Base-by-base conservation (phyloP, 2,329 filamentous ascomycete genomes). In the Exophiala sp. region DNA sequence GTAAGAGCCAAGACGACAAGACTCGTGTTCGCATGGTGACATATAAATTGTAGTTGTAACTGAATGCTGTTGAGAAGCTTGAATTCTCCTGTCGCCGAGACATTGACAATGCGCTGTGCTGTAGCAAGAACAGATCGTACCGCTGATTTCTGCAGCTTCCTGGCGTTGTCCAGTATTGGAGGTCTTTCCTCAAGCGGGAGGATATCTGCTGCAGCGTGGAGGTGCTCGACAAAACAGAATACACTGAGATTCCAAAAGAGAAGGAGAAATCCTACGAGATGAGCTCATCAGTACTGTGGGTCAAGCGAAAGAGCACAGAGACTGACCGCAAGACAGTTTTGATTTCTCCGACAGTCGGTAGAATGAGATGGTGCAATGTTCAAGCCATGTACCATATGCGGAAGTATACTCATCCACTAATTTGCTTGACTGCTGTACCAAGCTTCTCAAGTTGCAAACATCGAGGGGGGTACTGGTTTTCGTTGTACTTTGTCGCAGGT, bases 21-120 rank as follows among this genome's bases (percentile, higher is more conserved):
- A 9, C 12, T 38, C 16, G 54, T 57, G 20, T 57, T 57, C 16
- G 54, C 54, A 18, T 57, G 54, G 20, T 57, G 54, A 29, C 49
- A 57, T 24, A 57, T 50, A 40, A 57, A 53, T 33, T 53, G 40
- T 45, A 57, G 42, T 46, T 49, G 52, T 39, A 50, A 45, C 34
- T 53, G 50, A 12, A 53, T 42, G 44, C 54, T 57, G 29, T 57
- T 57, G 33, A 57, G 44, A n/a, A 57, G 54, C 39, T 33, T 50
- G 18, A 53, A 53, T 29, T 57, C 45, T 14, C 54, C 54, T 33
- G 33, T 12, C 5, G 54, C 32, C 35, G 54, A 57, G 5, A 57
- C 50, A 29, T 57, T 50, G 12, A 53, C 54, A 16, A 57, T 57
- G 8, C 54, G 50, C 14, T 45, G 54, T 21, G 54, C 50, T 32